Evolutionary conservation across 2,329 filamentous ascomycete species (phyloP), one percentile per base, ranked within the genome.

Genomic region (Cytospora chrysosperma): DNA sequence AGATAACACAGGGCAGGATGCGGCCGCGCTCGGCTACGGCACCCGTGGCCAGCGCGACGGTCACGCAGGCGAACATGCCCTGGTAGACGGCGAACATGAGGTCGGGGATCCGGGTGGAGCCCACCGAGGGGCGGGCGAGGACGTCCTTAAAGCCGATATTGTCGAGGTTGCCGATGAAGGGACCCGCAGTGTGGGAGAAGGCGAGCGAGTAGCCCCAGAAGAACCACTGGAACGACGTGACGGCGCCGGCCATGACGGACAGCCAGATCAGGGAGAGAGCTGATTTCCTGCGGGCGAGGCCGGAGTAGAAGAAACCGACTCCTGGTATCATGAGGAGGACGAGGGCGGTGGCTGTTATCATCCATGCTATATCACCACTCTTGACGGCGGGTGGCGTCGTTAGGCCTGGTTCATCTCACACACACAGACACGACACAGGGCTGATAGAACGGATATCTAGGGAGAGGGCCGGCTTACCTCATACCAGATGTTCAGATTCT

Each of bases 311-410:
- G 84, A 96, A 96, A 64, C 81, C 93, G 70, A 96, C 92, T 69
- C 93, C 93, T 2, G 93, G 93, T 78, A 96, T 92, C 93, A 96
- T 96, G 70, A 97, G 86, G 70, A 96, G 79, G 59, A 96, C 92
- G 59, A 97, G 83, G 8, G 91, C 92, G 1, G 92, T 93, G 30
- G 90, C 83, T 24, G 86, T 89, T 69, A 96, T 86, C 77, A 96
- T 87, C 90, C 90, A 96, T 62, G 87, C 89, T 68, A 96, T 90
- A 78, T 96, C 91, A 72, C 92, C 92, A 64, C 88, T 81, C 89
- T 92, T 69, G 5, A 21, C 19, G 57, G n/a, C n/a, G n/a, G n/a
- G 26, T 63, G 66, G 61, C 75, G 65, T 67, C 66, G 70, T 73
- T 65, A 72, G 70, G 61, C 69, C 64, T 64, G 64, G 66, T 70